Percentiles rank a stretch among this genome's conserved stretches.
phyloP scores from a whole-genome alignment of 2,329 filamentous ascomycete species.

The Fusarium sp. region DNA sequence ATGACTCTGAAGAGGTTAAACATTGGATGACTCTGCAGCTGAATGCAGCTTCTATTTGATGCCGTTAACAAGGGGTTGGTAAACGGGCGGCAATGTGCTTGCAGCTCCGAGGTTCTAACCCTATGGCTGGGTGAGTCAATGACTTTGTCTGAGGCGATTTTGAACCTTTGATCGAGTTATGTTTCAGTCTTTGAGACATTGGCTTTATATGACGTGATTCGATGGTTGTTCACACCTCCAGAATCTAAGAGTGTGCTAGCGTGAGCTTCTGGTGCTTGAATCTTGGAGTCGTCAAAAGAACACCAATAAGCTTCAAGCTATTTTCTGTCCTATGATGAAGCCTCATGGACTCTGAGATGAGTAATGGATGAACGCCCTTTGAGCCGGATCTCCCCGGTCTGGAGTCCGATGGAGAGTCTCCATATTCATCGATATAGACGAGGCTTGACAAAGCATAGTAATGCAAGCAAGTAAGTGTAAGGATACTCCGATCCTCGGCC shows the following conservation, averaged over 20 bases:
- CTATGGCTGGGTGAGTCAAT: slow-evolving; percentile 13
- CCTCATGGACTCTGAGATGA: neutral
- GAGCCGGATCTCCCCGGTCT: neutral
- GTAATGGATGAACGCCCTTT: neutral
- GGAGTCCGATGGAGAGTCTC: neutral
- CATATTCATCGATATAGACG: neutral
- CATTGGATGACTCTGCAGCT: slow-evolving; percentile 31
- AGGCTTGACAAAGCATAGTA: neutral
- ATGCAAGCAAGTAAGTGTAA: neutral
- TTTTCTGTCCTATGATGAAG: neutral
- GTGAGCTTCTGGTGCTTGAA: neutral
- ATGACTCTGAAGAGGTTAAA: slow-evolving; percentile 14
- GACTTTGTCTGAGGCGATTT: slow-evolving; percentile 19
- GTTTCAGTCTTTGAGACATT: slow-evolving; percentile 14
- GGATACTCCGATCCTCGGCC: neutral
- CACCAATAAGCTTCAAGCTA: neutral
- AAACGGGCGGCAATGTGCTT: slow-evolving; percentile 17
- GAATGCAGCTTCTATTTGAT: slow-evolving; percentile 25
- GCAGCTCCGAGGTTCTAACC: neutral
- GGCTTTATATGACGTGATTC: slow-evolving; percentile 8
- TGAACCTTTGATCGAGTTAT: slow-evolving; percentile 8
- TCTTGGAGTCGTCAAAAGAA: neutral
- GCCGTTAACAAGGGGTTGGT: neutral
- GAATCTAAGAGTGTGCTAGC: neutral
- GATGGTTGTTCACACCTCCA: neutral